Conservation (phyloP, 75 land plant genomes). For the Sequoia sempervirens region DNA sequence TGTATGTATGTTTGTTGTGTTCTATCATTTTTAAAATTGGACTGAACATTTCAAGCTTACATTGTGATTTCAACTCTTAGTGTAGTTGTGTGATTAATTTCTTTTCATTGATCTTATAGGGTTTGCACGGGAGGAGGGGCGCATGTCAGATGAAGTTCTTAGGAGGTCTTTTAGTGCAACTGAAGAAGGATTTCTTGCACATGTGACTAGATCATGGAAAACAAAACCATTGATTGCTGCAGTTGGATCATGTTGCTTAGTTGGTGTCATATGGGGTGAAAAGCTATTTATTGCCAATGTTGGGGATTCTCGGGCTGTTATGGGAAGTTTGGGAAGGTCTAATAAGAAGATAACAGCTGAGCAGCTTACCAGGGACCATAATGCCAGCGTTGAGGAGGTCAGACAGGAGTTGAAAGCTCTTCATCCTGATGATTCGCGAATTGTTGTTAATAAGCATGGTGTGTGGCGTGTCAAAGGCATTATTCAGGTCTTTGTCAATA, state of each 20-base stretch:
- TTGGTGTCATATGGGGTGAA: constrained; percentile 69
- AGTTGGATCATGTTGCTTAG: constrained; percentile 87
- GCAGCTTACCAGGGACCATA: constrained; percentile 77
- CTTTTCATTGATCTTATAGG: constrained; percentile 18
- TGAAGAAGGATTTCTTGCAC: constrained; percentile 64
- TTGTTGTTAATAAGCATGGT: constrained; percentile 74
- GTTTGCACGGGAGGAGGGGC: constrained; percentile 39
- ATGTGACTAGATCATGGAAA: constrained; percentile 36
- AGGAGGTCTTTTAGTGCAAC: constrained; percentile 60
- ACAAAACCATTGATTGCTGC: constrained; percentile 60
- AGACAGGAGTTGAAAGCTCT: constrained; percentile 65
- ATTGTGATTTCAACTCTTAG: neutral
- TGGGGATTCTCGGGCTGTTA: constrained; percentile 92
- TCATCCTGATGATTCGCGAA: constrained; percentile 85
- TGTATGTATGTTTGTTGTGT: neutral
- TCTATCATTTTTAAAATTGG: neutral
- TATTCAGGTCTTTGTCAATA: constrained; percentile 58
- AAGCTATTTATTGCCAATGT: constrained; percentile 71
- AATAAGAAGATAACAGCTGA: constrained; percentile 49
- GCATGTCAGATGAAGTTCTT: constrained; percentile 53
- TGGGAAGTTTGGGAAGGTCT: constrained; percentile 47
- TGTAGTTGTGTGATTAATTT: neutral
- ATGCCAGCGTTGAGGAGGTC: constrained; percentile 68
- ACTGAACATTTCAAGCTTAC: neutral
- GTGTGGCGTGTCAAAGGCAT: constrained; percentile 96